Conservation (phyloP, 257 asterid species). For the Lantana camara region DNA sequence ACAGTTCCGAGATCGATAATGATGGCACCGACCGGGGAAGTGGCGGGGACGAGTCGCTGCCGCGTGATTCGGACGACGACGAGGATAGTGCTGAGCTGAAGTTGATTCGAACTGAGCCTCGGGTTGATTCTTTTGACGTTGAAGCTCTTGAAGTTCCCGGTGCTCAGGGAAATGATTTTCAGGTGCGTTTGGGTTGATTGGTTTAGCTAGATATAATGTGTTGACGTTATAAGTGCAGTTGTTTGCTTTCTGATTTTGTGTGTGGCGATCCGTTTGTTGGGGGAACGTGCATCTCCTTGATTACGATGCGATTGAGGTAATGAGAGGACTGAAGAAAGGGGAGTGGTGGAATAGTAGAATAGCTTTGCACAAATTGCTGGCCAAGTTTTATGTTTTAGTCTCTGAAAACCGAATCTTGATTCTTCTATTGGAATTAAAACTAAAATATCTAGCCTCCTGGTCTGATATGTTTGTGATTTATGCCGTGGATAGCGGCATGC, state of each 20-base stretch:
- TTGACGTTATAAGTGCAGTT: conserved; percentile 19
- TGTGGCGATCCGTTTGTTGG: background rate
- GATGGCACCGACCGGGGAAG: conserved; percentile 46
- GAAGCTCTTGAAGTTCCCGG: conserved; percentile 98
- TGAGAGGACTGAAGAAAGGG: conserved; percentile 9
- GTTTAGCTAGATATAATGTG: background rate
- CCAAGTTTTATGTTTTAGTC: conserved; percentile 13
- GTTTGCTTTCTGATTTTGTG: background rate
- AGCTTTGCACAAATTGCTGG: conserved; percentile 7
- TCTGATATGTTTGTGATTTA: background rate
- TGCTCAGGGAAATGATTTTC: conserved; percentile 70
- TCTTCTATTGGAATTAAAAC: background rate
- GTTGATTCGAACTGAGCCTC: conserved; percentile 94
- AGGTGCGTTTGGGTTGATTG: conserved; percentile 47
- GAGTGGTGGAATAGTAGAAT: background rate
- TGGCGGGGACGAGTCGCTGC: conserved; percentile 48
- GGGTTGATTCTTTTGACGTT: conserved; percentile 92
- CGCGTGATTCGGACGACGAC: conserved; percentile 71
- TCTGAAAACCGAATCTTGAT: conserved; percentile 3
- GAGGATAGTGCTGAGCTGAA: conserved; percentile 77
- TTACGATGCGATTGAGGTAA: conserved; percentile 21
- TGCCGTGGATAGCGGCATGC: background rate
- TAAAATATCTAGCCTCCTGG: background rate
- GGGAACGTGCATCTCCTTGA: background rate
- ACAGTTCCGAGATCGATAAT: conserved; percentile 53